These are phyloP conservation scores for Handroanthus guayacan DNA, from an alignment of 257 asterid genomes.

Conservation along the genomic window DNA sequence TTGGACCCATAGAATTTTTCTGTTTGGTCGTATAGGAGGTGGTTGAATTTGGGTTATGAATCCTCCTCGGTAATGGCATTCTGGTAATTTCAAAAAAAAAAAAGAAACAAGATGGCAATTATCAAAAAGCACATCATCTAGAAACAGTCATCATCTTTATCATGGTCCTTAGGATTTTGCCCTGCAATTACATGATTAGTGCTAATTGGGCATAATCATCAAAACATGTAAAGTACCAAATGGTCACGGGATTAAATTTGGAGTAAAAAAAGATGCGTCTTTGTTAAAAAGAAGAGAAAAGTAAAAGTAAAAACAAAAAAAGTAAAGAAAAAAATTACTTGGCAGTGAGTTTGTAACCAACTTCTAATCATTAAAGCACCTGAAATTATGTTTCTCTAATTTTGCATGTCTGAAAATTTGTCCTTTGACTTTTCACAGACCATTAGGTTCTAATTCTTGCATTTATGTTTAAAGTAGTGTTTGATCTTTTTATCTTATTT, in stretches of 20 bases:
- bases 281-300: conserved; percentile 41
- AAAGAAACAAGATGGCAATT: no score
- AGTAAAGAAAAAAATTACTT: neutral
- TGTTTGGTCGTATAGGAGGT: no score
- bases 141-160: conserved; percentile 8
- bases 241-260: conserved; percentile 10
- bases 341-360: conserved; percentile 17
- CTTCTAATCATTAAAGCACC: conserved; percentile 29
- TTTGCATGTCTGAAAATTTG: conserved; percentile 27
- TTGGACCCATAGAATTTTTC: no score
- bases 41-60: no score
- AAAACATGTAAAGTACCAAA: conserved; percentile 12
- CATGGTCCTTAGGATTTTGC: conserved; percentile 21
- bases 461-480: neutral
- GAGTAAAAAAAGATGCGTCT: conserved; percentile 36
- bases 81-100: no score
- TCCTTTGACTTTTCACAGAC: conserved; percentile 14
- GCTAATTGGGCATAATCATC: conserved; percentile 31
- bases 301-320: conserved; percentile 17
- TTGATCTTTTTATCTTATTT: no score
- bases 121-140: no score
- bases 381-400: conserved; percentile 13
- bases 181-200: conserved; percentile 23
- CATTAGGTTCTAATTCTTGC: conserved; percentile 18
- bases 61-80: no score